Evolutionary conservation across 345 rosid species (phyloP).

Genomic region (Corymbia maculata): DNA sequence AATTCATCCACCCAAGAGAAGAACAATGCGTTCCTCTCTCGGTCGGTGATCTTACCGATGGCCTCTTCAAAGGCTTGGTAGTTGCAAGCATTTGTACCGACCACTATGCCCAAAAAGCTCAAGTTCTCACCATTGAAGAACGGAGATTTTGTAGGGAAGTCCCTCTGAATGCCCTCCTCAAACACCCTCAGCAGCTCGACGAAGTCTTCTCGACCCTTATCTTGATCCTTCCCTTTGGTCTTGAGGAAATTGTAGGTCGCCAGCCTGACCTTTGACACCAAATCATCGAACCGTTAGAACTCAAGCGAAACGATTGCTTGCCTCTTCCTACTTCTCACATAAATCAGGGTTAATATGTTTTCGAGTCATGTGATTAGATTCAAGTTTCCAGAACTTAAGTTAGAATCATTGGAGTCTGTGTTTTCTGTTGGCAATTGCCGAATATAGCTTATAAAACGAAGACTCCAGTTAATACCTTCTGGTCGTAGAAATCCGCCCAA

Average conservation of each 20-base stretch:
- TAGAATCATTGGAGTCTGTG: background rate
- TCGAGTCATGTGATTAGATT: background rate
- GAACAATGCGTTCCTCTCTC: background rate
- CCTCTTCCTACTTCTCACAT: background rate
- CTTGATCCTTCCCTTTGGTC: conserved; percentile 3
- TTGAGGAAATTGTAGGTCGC: background rate
- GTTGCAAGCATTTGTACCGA: conserved; percentile 1
- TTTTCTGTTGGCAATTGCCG: background rate
- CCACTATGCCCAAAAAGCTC: conserved; percentile 5
- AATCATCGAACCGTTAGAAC: background rate
- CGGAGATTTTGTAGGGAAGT: background rate
- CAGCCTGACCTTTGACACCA: background rate
- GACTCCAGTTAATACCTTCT: background rate
- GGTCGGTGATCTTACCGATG: background rate
- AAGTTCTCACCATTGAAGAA: background rate
- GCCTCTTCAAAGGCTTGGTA: conserved; percentile 10
- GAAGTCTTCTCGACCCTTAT: conserved; percentile 1
- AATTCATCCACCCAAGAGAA: conserved; percentile 5
- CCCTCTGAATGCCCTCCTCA: conserved; percentile 4
- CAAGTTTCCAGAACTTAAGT: background rate
- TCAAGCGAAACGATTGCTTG: background rate
- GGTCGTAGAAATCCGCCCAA: conserved; percentile 9
- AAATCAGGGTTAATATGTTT: background rate
- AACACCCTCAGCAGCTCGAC: conserved; percentile 1
- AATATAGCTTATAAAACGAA: background rate